These are phyloP conservation scores for Teunomyces lycoperdinae DNA, from an alignment of 805 yeast genomes.

Conservation along the genomic window DNA sequence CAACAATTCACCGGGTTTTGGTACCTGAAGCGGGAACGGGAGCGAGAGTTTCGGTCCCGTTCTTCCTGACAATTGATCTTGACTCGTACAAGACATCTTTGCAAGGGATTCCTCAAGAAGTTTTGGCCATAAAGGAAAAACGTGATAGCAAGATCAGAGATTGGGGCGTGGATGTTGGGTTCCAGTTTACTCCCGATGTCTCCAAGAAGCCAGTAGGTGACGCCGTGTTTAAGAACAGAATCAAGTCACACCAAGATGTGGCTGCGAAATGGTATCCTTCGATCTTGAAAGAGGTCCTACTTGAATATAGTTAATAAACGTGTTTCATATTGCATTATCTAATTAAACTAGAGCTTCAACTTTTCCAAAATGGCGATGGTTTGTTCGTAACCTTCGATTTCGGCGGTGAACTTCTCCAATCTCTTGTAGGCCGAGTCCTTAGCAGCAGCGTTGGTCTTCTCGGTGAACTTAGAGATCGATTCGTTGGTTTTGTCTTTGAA, in stretches of 20 bases:
- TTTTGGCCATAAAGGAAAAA: constrained; percentile 26
- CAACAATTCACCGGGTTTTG: constrained; percentile 55
- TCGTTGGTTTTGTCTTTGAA: constrained; percentile 64
- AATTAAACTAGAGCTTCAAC: constrained; percentile 47
- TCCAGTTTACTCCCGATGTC: constrained; percentile 38
- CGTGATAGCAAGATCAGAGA: constrained; percentile 34
- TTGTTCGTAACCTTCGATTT: constrained; percentile 83
- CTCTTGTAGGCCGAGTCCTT: constrained; percentile 70
- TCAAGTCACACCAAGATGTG: constrained; percentile 44
- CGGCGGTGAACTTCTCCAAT: constrained; percentile 73
- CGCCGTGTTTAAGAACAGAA: constrained; percentile 45
- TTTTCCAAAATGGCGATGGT: constrained; percentile 83
- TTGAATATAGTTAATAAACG: constrained; percentile 3
- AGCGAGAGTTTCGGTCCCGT: constrained; percentile 46
- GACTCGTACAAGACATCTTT: constrained; percentile 30
- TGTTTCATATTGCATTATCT: neutral
- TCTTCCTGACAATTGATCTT: constrained; percentile 47
- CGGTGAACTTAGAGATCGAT: constrained; percentile 75
- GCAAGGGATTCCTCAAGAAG: constrained; percentile 23
- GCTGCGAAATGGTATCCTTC: constrained; percentile 43
- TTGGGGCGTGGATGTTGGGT: constrained; percentile 40
- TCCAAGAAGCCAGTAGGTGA: constrained; percentile 44
- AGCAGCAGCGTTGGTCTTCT: constrained; percentile 81
- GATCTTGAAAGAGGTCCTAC: constrained; percentile 30
- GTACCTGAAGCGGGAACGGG: constrained; percentile 40